These are phyloP conservation scores for Tolypocladium pustulatum DNA, from an alignment of 2,329 filamentous ascomycete genomes.

Conservation along the genomic window DNA sequence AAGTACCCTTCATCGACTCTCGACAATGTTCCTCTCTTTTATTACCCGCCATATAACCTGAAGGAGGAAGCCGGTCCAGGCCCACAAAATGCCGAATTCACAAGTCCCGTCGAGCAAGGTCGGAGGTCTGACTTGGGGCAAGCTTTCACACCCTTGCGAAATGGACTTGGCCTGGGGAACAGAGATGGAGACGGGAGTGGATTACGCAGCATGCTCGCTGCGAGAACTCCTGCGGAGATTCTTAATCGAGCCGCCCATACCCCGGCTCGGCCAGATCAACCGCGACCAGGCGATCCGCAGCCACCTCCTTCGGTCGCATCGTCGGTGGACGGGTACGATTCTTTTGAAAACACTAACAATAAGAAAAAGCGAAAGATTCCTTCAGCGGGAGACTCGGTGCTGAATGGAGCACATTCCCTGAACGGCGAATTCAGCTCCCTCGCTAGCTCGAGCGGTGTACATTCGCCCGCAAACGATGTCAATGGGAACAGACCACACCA, in stretches of 20 bases:
- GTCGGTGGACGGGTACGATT: slow-evolving; percentile 82
- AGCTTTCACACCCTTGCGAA: slow-evolving; percentile 15
- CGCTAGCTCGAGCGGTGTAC: slow-evolving; percentile 11
- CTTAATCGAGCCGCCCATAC: slow-evolving; percentile 30
- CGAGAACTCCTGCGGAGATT: slow-evolving; percentile 36
- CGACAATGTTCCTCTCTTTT: slow-evolving; percentile 64
- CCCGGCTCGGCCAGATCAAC: slow-evolving; percentile 32
- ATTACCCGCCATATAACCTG: slow-evolving; percentile 39
- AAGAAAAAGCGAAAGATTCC: slow-evolving; percentile 99
- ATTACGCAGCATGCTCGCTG: slow-evolving; percentile 26
- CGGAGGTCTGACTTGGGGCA: slow-evolving; percentile 12
- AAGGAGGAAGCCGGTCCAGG: slow-evolving; percentile 31
- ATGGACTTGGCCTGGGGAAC: slow-evolving; percentile 39
- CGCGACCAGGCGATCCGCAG: slow-evolving; percentile 35
- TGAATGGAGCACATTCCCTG: slow-evolving; percentile 29
- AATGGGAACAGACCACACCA: slow-evolving; percentile 13
- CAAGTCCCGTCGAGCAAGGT: slow-evolving; percentile 11
- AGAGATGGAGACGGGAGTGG: slow-evolving; percentile 50
- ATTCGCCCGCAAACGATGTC: slow-evolving; percentile 19
- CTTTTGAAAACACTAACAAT: slow-evolving; percentile 96
- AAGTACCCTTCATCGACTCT: slow-evolving; percentile 70
- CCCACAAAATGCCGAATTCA: slow-evolving; percentile 8
- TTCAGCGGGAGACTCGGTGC: slow-evolving; percentile 61
- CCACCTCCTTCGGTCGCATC: slow-evolving; percentile 59
- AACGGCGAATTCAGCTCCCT: slow-evolving; percentile 30